Conservation (phyloP, 169 alveolate species). For the Eimeria maxima region DNA sequence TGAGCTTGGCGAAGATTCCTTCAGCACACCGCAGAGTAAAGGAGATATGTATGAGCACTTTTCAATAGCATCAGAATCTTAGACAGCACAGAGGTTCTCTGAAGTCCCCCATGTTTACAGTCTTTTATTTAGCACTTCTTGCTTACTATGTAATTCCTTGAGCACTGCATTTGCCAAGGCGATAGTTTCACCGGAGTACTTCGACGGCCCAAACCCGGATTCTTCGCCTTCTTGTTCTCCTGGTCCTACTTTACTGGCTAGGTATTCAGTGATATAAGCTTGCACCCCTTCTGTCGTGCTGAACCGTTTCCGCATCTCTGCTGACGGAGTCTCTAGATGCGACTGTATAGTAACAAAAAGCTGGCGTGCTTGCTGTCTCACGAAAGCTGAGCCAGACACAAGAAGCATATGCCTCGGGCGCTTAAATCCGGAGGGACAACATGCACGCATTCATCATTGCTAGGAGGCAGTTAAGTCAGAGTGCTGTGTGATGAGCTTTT, state of each 20-base stretch:
- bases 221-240: slow-evolving; percentile 24
- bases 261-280: background rate
- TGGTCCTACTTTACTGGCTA: slow-evolving; percentile 2
- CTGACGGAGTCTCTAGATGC: slow-evolving; percentile 12
- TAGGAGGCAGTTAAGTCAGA: background rate
- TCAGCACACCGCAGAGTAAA: background rate
- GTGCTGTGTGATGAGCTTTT: background rate
- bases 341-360: slow-evolving; percentile 28
- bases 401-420: background rate
- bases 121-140: background rate
- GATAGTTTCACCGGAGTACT: slow-evolving; percentile 16
- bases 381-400: slow-evolving; percentile 16
- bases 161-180: slow-evolving; percentile 47
- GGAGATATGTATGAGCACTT: background rate
- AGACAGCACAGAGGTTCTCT: background rate
- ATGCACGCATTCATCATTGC: background rate
- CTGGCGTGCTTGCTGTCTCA: slow-evolving; percentile 38
- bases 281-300: slow-evolving; percentile 30
- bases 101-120: background rate
- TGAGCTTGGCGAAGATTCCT: slow-evolving; percentile 49
- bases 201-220: background rate
- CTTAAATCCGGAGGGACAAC: no score
- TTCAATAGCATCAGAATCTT: background rate
- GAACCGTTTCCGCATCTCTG: background rate
- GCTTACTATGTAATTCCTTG: slow-evolving; percentile 62